Base-by-base conservation (phyloP, 2,329 filamentous ascomycete species). In the Alternaria infectoria region DNA sequence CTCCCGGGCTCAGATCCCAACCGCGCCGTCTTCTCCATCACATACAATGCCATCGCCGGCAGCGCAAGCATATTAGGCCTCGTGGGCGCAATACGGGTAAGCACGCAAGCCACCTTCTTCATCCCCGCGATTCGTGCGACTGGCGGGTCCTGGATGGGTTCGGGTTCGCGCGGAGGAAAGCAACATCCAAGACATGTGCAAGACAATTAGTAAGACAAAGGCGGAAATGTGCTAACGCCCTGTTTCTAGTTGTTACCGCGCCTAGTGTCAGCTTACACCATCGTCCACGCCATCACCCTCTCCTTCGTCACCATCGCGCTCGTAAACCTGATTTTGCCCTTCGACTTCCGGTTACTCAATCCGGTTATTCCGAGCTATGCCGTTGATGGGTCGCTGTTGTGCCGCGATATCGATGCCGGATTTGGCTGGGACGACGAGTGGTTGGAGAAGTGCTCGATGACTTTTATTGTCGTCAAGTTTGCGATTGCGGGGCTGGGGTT, bases 11-110 rank as follows among this genome's bases (percentile, higher is more conserved):
- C 68, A 26, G 62, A 70, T 75, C 50, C 78, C 74, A 49, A 76
- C 74, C 75, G 44, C 63, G 66, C 59, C 69, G 77, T 62, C 10
- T 74, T 68, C 59, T 80, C 80, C 28, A 68, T 77, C 6, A 64
- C 74, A 45, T 84, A 83, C 68, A 74, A 82, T 21, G 73, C 79
- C 62, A 73, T 82, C 32, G 80, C 81, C 17, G 77, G 77, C 59
- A 64, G 79, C 9, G 69, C 81, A 46, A 82, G 80, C 64, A 65
- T 80, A 10, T 69, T 83, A 49, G 82, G 82, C 6, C 62, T 84
- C 25, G 57, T 82, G n/a, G 82, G 82, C 47, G 81, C 81, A 30
- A 45, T 83, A n/a, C 76, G 77, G 71, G 83, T 84, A 77, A 64
- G 77, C 71, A 36, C 2, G 15, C 46, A 54, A 32, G 32, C 30